These are phyloP conservation scores for Magnaporthiopsis poae DNA, from an alignment of 2,329 filamentous ascomycete species.

Conservation along the genomic window DNA sequence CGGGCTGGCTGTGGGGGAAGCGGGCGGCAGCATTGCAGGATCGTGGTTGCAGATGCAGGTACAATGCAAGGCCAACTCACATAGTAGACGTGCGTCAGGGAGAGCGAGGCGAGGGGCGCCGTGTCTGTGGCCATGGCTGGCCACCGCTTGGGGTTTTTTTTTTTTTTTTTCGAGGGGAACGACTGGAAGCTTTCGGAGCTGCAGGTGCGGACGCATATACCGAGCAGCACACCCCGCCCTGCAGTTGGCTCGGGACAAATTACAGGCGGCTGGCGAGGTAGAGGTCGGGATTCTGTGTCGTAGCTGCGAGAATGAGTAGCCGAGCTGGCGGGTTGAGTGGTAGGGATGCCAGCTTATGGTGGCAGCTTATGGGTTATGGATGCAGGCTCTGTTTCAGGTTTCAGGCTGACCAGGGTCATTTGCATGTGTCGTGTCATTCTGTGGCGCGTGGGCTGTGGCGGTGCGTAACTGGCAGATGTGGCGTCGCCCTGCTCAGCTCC, in stretches of 20 bases:
- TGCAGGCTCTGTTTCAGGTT: background rate
- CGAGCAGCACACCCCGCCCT: too few relatives aligned
- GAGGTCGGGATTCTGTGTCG: too few relatives aligned
- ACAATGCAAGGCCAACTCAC: conserved; percentile 36
- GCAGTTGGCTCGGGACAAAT: too few relatives aligned
- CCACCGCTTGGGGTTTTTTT: background rate
- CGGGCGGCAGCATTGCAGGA: too few relatives aligned
- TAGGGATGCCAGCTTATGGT: too few relatives aligned
- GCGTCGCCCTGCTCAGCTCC: background rate
- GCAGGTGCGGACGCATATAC: too few relatives aligned
- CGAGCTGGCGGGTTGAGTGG: background rate
- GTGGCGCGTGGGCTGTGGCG: background rate
- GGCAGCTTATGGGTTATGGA: background rate
- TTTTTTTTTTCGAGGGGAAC: too few relatives aligned
- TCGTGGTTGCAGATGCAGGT: background rate
- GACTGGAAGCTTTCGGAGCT: background rate
- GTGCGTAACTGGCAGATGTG: background rate
- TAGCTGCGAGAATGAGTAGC: background rate
- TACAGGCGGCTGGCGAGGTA: too few relatives aligned
- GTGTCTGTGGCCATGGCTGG: conserved; percentile 32
- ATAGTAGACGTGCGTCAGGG: conserved; percentile 92
- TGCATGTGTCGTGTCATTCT: background rate
- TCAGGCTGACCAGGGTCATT: background rate
- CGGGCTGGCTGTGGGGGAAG: background rate
- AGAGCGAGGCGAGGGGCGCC: conserved; percentile 70